Evolutionary conservation across 2,329 filamentous ascomycete species (phyloP).

Genomic region (Penicillium sp.): DNA sequence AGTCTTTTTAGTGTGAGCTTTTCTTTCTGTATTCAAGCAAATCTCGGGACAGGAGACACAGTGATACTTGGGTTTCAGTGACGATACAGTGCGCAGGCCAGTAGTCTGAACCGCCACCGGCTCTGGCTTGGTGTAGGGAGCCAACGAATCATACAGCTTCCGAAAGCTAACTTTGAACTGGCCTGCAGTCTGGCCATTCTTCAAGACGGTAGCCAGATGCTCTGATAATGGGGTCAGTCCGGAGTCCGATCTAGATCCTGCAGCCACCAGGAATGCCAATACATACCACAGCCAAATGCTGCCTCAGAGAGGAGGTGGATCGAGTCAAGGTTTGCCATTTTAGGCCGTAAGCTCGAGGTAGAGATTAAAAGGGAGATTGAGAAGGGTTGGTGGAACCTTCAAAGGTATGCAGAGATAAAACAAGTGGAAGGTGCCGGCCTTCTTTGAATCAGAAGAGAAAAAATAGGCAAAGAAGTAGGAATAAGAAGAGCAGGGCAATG

Average conservation of each 20-base stretch:
- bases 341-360: neutral
- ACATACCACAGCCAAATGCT: conserved; percentile 44
- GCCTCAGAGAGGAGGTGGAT: conserved; percentile 37
- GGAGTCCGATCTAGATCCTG: conserved; percentile 8
- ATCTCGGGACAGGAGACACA: conserved; percentile 39
- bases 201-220: conserved; percentile 38
- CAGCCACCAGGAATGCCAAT: neutral
- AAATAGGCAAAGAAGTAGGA: neutral
- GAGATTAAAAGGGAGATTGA: conserved; percentile 3
- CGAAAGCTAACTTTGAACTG: conserved; percentile 38
- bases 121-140: conserved; percentile 27
- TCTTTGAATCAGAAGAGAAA: conserved; percentile 3
- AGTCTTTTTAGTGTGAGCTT: conserved; percentile 38
- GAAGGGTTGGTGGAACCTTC: neutral
- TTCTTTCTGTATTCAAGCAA: conserved; percentile 32
- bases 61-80: conserved; percentile 41
- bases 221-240: conserved; percentile 25
- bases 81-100: conserved; percentile 23
- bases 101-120: conserved; percentile 20
- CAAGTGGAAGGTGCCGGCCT: conserved; percentile 9
- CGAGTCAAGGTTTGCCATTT: conserved; percentile 37
- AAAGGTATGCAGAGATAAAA: neutral
- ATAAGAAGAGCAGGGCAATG: neutral
- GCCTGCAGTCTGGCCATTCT: conserved; percentile 32
- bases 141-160: conserved; percentile 31